Conservation (phyloP, 441 rosid species). For the Pelargonium myrrhifolium region DNA sequence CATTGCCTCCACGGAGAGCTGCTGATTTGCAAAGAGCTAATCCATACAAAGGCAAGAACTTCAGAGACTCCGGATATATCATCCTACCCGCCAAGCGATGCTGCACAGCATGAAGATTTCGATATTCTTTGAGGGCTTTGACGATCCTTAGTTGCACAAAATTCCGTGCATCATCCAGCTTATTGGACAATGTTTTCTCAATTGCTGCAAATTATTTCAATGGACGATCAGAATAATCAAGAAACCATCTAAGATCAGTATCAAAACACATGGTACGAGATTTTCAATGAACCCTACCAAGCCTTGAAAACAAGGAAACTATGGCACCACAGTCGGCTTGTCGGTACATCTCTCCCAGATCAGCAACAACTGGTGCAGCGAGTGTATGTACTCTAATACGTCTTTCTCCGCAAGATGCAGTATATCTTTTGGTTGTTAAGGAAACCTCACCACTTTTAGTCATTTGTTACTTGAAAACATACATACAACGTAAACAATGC, state of each 20-base stretch:
- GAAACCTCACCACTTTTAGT: slow-evolving; percentile 17
- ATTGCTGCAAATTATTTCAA: slow-evolving; percentile 54
- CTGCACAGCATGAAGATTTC: slow-evolving; percentile 80
- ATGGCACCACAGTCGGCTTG: slow-evolving; percentile 92
- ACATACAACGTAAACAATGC: background rate
- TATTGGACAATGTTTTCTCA: slow-evolving; percentile 73
- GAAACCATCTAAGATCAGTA: slow-evolving; percentile 9
- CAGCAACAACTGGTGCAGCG: slow-evolving; percentile 84
- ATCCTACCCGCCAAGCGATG: slow-evolving; percentile 89
- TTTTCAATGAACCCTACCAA: slow-evolving; percentile 43
- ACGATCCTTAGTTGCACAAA: slow-evolving; percentile 71
- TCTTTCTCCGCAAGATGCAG: slow-evolving; percentile 99
- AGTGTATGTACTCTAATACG: slow-evolving; percentile 96
- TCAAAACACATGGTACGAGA: too few species aligned
- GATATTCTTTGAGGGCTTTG: slow-evolving; percentile 85
- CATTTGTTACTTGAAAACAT: background rate
- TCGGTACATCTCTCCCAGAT: slow-evolving; percentile 93
- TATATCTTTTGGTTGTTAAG: slow-evolving; percentile 69
- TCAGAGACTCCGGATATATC: slow-evolving; percentile 87
- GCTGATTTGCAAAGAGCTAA: slow-evolving; percentile 77
- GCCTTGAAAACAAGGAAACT: slow-evolving; percentile 71
- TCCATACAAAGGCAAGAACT: slow-evolving; percentile 74
- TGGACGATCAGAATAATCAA: slow-evolving; percentile 14
- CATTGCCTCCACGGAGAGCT: slow-evolving; percentile 77
- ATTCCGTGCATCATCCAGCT: slow-evolving; percentile 91